Evolutionary conservation across 805 yeast species (phyloP).

Genomic region (Ogataea salicorniae): DNA sequence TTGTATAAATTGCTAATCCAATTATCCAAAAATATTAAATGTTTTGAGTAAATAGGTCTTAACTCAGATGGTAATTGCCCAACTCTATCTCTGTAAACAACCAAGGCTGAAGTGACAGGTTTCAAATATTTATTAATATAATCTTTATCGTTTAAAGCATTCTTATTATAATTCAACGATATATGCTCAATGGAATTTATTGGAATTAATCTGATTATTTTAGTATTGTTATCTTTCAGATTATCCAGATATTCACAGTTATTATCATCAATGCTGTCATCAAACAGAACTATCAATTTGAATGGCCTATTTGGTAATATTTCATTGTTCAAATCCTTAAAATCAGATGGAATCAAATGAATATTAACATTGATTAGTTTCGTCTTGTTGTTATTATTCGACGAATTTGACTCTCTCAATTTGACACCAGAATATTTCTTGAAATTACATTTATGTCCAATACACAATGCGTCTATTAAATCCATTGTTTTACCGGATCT

Average conservation of each 20-base stretch:
- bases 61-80: slow-evolving; percentile 80
- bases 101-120: slow-evolving; percentile 74
- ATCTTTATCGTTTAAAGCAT: slow-evolving; percentile 25
- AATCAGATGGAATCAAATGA: slow-evolving; percentile 41
- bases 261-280: slow-evolving; percentile 26
- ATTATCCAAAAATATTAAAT: slow-evolving; percentile 53
- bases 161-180: slow-evolving; percentile 41
- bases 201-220: slow-evolving; percentile 63
- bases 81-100: slow-evolving; percentile 72
- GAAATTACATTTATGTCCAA: slow-evolving; percentile 55
- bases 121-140: slow-evolving; percentile 44
- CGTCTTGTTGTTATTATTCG: slow-evolving; percentile 15
- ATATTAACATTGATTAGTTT: slow-evolving; percentile 22
- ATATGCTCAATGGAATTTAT: slow-evolving; percentile 83
- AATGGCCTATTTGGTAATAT: slow-evolving; percentile 12
- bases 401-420: slow-evolving; percentile 39
- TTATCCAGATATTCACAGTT: slow-evolving; percentile 10
- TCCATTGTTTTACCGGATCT: slow-evolving; percentile 67
- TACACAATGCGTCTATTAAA: slow-evolving; percentile 61
- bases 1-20: slow-evolving; percentile 42
- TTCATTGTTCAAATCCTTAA: slow-evolving; percentile 19
- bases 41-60: slow-evolving; percentile 66
- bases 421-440: slow-evolving; percentile 59
- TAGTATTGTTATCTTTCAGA: slow-evolving; percentile 20
- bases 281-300: slow-evolving; percentile 29